Evolutionary conservation across 306 rosid species (phyloP).

Genomic region (Acmispon strigosus): DNA sequence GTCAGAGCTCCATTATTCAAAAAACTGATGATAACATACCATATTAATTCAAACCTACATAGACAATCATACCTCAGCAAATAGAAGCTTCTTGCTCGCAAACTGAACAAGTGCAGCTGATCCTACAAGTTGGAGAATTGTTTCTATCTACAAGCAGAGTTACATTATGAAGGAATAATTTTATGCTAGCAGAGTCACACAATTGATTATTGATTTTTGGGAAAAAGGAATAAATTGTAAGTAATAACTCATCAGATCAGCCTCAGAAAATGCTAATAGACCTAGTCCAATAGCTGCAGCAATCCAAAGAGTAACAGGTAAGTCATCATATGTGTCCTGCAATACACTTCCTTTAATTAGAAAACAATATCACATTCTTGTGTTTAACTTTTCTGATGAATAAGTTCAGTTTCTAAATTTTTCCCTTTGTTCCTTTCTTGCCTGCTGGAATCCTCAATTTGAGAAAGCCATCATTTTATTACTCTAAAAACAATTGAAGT

Average conservation of each 20-base stretch:
- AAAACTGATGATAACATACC: neutral
- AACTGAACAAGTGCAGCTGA: conserved; percentile 85
- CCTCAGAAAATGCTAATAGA: conserved; percentile 69
- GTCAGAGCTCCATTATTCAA: neutral
- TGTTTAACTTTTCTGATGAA: neutral
- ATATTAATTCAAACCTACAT: neutral
- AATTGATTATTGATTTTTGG: neutral
- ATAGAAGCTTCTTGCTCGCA: conserved; percentile 74
- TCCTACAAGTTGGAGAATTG: conserved; percentile 81
- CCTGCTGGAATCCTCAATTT: neutral
- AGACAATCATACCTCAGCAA: conserved; percentile 64
- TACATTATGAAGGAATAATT: neutral
- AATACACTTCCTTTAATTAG: conserved; percentile 9
- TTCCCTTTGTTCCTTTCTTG: neutral
- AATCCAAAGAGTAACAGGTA: conserved; percentile 55
- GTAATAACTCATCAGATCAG: conserved; percentile 16
- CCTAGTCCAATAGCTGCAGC: conserved; percentile 74
- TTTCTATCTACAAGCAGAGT: conserved; percentile 55
- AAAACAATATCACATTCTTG: neutral
- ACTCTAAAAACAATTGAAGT: neutral
- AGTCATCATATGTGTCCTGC: conserved; percentile 60
- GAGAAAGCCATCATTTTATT: neutral
- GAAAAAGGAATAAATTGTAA: neutral
- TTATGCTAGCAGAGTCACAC: neutral
- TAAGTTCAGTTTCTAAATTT: neutral